Percentiles rank a stretch among this genome's conserved stretches.
These are phyloP conservation scores for Coniochaeta sp. DNA, from an alignment of 2,329 filamentous ascomycete genomes.

Conservation along the genomic window DNA sequence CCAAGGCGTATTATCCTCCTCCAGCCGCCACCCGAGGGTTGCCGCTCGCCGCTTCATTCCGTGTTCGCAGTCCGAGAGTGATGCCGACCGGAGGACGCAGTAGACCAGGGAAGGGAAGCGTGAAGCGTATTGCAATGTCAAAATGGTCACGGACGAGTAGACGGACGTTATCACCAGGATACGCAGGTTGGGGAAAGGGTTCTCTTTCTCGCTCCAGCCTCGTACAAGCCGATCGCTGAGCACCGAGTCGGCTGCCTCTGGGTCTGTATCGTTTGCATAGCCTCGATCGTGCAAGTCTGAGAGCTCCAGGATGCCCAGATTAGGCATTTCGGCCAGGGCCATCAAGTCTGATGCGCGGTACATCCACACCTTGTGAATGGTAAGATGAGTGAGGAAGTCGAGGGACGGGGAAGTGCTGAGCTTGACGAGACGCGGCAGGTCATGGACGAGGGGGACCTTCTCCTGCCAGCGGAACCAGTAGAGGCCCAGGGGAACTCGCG, in stretches of 20 bases:
- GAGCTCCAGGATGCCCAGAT: conserved; percentile 8
- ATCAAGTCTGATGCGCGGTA: conserved; percentile 17
- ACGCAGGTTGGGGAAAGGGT: conserved; percentile 38
- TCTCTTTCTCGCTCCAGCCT: conserved; percentile 32
- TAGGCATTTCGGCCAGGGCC: conserved; percentile 5
- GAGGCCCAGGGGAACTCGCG: neutral
- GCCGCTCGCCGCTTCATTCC: neutral
- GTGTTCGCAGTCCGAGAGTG: conserved; percentile 1
- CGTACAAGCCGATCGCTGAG: conserved; percentile 37
- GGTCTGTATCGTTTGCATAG: neutral
- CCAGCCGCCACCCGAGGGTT: neutral
- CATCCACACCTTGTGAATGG: conserved; percentile 26
- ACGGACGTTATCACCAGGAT: conserved; percentile 35
- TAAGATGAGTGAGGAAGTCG: conserved; percentile 33
- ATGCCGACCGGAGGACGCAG: conserved; percentile 19
- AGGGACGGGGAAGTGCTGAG: conserved; percentile 1
- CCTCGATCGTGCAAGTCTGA: neutral
- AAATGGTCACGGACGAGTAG: conserved; percentile 16
- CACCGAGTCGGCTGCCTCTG: neutral
- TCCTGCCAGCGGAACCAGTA: neutral
- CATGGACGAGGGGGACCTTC: neutral
- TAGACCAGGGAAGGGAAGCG: conserved; percentile 36
- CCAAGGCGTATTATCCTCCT: neutral
- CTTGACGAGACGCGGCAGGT: neutral
- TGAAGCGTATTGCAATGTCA: conserved; percentile 27